These are phyloP conservation scores for Gossypium turneri DNA, from an alignment of 345 rosid genomes.

Conservation along the genomic window DNA sequence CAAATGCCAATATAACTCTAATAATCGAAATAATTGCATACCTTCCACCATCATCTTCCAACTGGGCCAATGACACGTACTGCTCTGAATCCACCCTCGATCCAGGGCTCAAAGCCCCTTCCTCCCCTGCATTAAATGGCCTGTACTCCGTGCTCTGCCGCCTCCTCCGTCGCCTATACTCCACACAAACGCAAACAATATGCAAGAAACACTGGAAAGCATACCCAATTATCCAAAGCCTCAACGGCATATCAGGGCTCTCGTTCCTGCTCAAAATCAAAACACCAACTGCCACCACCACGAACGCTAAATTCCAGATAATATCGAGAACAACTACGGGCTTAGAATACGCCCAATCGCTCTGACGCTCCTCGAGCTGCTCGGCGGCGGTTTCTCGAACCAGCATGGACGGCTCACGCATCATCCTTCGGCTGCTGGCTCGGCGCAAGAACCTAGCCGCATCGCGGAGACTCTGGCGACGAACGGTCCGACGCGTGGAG, in stretches of 20 bases:
- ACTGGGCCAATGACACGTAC: slow-evolving; percentile 60
- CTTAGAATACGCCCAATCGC: slow-evolving; percentile 97
- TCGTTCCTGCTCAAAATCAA: slow-evolving; percentile 62
- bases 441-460: slow-evolving; percentile 81
- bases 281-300: slow-evolving; percentile 61
- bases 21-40: slow-evolving; percentile 16
- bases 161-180: slow-evolving; percentile 69
- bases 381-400: slow-evolving; percentile 95
- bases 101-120: slow-evolving; percentile 43
- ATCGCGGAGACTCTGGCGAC: slow-evolving; percentile 72
- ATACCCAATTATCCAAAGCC: slow-evolving; percentile 83
- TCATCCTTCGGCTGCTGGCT: slow-evolving; percentile 83
- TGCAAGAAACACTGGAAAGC: slow-evolving; percentile 82
- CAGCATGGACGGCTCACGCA: slow-evolving; percentile 90
- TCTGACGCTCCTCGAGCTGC: slow-evolving; percentile 96
- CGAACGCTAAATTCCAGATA: slow-evolving; percentile 83
- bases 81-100: slow-evolving; percentile 48
- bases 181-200: slow-evolving; percentile 73
- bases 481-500: slow-evolving; percentile 37
- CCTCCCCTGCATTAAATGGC: slow-evolving; percentile 36
- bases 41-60: slow-evolving; percentile 66
- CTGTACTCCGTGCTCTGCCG: slow-evolving; percentile 34
- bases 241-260: slow-evolving; percentile 65
- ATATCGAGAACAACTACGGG: slow-evolving; percentile 84
- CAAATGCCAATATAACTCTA: neutral